These are phyloP conservation scores for Penicillium sp. DNA, from an alignment of 2,329 filamentous ascomycete species.

Conservation along the genomic window DNA sequence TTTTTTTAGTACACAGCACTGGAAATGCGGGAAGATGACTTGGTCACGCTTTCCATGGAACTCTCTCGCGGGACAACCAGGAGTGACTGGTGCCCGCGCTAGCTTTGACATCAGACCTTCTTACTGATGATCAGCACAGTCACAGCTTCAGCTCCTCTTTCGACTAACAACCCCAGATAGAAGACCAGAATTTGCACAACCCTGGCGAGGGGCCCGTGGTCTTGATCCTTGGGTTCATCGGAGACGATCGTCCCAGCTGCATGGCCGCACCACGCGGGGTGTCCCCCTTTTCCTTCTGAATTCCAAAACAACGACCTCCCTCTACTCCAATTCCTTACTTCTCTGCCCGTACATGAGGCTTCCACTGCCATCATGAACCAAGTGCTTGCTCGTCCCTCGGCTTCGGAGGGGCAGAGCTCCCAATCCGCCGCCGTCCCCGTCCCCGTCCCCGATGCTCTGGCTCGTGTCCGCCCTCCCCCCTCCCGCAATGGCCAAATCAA, in stretches of 20 bases:
- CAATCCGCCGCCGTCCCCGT: conserved; percentile 31
- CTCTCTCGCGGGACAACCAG: background rate
- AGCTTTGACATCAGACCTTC: conserved; percentile 5
- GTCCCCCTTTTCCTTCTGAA: conserved; percentile 8
- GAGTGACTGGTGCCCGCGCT: conserved; percentile 4
- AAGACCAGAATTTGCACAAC: background rate
- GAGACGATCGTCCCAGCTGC: conserved; percentile 18
- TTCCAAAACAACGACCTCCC: conserved; percentile 3
- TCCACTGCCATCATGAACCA: conserved; percentile 28
- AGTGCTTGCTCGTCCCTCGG: conserved; percentile 24
- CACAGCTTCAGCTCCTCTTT: background rate
- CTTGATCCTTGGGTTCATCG: conserved; percentile 5
- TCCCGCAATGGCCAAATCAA: conserved; percentile 52
- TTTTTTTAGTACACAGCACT: background rate
- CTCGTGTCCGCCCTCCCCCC: conserved; percentile 26
- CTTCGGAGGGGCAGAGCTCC: conserved; percentile 27
- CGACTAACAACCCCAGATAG: background rate
- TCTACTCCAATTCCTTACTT: conserved; percentile 1
- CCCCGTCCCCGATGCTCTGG: conserved; percentile 29
- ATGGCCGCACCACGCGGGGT: conserved; percentile 19
- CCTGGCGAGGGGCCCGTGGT: background rate
- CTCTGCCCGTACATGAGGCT: background rate
- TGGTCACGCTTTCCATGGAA: background rate
- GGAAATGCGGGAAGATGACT: background rate
- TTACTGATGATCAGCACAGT: background rate